Percentiles rank a stretch among this genome's conserved stretches.
Evolutionary conservation across 208 protist species (phyloP).

Genomic region (Acanthamoeba sp.): DNA sequence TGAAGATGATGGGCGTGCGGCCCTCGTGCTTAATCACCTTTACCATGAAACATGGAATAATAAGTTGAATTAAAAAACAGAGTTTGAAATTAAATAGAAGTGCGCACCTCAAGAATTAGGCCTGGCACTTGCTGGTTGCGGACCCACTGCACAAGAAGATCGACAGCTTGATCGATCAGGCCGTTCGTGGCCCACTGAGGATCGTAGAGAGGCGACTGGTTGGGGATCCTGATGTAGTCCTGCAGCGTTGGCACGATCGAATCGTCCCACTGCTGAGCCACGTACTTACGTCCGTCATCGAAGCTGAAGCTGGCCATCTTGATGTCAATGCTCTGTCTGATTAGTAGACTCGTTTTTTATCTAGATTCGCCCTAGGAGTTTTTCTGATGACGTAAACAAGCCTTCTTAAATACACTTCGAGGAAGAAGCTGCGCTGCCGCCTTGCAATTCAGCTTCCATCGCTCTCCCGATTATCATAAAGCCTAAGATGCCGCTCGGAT

Average conservation of each 20-base stretch:
- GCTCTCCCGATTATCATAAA: background rate
- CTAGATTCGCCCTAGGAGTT: too few relatives aligned
- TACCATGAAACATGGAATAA: background rate
- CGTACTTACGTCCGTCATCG: background rate
- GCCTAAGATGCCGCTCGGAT: background rate
- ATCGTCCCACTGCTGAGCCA: conserved; percentile 66
- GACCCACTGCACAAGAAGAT: conserved; percentile 81
- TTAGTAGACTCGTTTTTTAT: too few relatives aligned
- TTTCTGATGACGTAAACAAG: too few relatives aligned
- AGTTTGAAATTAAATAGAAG: too few relatives aligned
- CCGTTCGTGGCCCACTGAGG: conserved; percentile 83
- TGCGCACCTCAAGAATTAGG: conserved; percentile 72
- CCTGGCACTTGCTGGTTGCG: conserved; percentile 71
- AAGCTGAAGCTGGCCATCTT: conserved; percentile 19
- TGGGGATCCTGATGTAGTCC: conserved; percentile 79
- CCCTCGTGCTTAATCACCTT: conserved; percentile 19
- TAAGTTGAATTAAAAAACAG: too few relatives aligned
- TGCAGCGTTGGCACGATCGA: conserved; percentile 44
- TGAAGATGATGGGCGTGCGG: conserved; percentile 70
- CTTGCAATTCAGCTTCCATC: too few relatives aligned
- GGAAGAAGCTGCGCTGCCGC: too few relatives aligned
- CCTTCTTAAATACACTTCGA: too few relatives aligned
- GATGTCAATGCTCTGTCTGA: too few relatives aligned
- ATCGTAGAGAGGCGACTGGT: conserved; percentile 75
- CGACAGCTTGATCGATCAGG: conserved; percentile 79